Percentiles rank a stretch among this genome's conserved stretches.
Conservation (phyloP, 768 basidiomycete species). For the Phylloporus rhodoxanthus region DNA sequence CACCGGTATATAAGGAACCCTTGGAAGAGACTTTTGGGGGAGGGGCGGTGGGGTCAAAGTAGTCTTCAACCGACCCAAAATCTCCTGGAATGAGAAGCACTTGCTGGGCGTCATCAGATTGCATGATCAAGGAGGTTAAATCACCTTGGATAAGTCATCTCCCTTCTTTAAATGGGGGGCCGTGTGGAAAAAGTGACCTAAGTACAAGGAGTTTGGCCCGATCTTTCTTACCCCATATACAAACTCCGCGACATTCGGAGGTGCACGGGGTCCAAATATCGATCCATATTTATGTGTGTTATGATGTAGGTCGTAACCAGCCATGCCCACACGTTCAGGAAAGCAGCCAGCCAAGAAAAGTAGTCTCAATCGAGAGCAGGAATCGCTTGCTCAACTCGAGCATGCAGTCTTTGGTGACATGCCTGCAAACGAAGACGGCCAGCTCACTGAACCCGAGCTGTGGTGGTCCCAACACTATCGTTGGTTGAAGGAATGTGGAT, state of each 20-base stretch:
- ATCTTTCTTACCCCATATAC: not conserved
- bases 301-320: not conserved
- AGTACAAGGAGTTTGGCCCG: not conserved
- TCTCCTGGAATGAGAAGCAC: not conserved
- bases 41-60: not conserved
- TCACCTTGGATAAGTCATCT: not conserved
- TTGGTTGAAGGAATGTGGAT: slow-evolving; percentile 14
- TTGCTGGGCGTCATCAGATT: not conserved
- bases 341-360: too few species aligned
- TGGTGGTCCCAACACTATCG: slow-evolving; percentile 12
- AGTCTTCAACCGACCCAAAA: not conserved
- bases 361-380: too few species aligned
- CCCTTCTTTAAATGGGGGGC: not conserved
- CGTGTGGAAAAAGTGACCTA: not conserved
- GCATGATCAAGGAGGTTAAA: not conserved
- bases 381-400: not conserved
- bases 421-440: not conserved
- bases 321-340: not conserved
- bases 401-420: not conserved
- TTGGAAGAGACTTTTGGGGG: not conserved
- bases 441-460: slow-evolving; percentile 3
- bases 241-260: not conserved
- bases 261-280: not conserved
- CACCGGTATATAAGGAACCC: not conserved
- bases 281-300: not conserved